Percentiles rank a stretch among this genome's conserved stretches.
phyloP scores from a whole-genome alignment of 225 moss, liverwort and hornwort genomes.

The Polytrichum formosum region DNA sequence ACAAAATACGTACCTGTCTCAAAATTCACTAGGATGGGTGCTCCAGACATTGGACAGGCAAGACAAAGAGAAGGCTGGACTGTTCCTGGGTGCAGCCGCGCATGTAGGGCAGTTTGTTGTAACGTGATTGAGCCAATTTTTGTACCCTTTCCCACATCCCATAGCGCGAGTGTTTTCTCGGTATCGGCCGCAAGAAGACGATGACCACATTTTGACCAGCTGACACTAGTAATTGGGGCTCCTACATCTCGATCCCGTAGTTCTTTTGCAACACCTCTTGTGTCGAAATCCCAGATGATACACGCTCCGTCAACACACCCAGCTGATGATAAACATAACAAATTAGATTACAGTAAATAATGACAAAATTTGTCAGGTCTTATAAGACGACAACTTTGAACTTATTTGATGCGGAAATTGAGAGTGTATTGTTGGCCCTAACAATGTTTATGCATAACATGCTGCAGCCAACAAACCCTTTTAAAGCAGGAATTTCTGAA shows the following conservation, averaged over 20 bases:
- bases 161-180: constrained; percentile 77
- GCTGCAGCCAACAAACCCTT: too few species aligned
- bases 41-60: constrained; percentile 85
- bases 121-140: constrained; percentile 52
- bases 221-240: constrained; percentile 79
- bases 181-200: constrained; percentile 78
- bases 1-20: constrained; percentile 29
- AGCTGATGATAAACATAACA: constrained; percentile 34
- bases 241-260: constrained; percentile 65
- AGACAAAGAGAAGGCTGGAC: constrained; percentile 68
- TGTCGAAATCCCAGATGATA: constrained; percentile 97
- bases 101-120: constrained; percentile 79
- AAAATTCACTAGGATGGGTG: constrained; percentile 83
- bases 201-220: constrained; percentile 99
- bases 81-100: constrained; percentile 79
- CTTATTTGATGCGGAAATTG: too few species aligned
- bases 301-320: constrained; percentile 92
- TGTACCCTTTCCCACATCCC: constrained; percentile 83
- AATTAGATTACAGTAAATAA: too few species aligned
- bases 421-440: too few species aligned
- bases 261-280: constrained; percentile 95
- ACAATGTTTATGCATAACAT: too few species aligned
- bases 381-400: too few species aligned
- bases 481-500: too few species aligned
- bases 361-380: too few species aligned